Evolutionary conservation across 2,329 filamentous ascomycete species (phyloP).

Genomic region (Biscogniauxia marginata): DNA sequence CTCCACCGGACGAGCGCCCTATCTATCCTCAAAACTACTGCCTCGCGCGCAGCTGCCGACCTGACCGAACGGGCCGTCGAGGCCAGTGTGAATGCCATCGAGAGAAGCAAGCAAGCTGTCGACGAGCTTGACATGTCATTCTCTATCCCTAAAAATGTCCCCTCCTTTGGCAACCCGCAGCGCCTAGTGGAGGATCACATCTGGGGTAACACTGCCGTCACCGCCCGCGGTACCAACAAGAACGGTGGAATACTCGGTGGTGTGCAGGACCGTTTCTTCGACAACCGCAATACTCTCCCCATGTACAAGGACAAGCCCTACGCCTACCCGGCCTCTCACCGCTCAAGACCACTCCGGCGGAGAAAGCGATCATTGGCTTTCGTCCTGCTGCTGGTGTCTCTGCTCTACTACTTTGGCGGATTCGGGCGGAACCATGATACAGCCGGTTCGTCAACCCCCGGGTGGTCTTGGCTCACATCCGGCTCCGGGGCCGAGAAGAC

Average conservation of each 20-base stretch:
- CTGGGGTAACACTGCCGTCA: constrained; percentile 57
- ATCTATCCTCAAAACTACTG: constrained; percentile 48
- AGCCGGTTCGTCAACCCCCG: constrained; percentile 38
- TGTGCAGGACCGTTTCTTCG: constrained; percentile 65
- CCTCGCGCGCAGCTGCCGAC: constrained; percentile 44
- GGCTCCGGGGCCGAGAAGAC: constrained; percentile 42
- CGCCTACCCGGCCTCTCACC: constrained; percentile 60
- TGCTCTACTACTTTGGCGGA: constrained; percentile 70
- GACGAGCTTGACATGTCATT: constrained; percentile 58
- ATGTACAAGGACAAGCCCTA: constrained; percentile 99
- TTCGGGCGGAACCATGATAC: constrained; percentile 43
- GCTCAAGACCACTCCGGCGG: constrained; percentile 58
- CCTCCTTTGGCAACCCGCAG: constrained; percentile 64
- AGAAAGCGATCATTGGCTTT: constrained; percentile 60
- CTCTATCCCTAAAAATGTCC: constrained; percentile 66
- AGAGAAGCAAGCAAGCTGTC: constrained; percentile 38
- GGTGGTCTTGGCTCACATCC: constrained; percentile 58
- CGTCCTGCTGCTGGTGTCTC: constrained; percentile 51
- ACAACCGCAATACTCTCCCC: constrained; percentile 62
- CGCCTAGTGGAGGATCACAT: constrained; percentile 63
- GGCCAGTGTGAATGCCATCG: constrained; percentile 47
- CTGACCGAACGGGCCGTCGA: constrained; percentile 49
- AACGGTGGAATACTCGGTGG: constrained; percentile 43
- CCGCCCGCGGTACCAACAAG: constrained; percentile 35
- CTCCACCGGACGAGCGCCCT: constrained; percentile 35